A percentile compares a stretch with the other conserved stretches of the same genome.
phyloP scores from a whole-genome alignment of 2,329 filamentous ascomycete species.

The Elsinoe batatas region DNA sequence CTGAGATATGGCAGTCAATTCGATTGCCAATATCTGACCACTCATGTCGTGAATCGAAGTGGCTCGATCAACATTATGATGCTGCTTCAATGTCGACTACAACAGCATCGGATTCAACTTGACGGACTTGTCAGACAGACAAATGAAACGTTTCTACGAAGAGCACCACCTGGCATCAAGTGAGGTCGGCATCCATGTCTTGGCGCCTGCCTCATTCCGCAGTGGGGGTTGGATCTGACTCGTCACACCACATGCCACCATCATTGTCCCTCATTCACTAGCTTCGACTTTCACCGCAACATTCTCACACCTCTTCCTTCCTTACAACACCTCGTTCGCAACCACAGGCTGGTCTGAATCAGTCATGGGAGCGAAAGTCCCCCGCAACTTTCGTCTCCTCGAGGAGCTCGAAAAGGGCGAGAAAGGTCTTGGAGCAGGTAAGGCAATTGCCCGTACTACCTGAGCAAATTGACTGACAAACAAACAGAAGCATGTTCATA shows the following conservation, averaged over 20 bases:
- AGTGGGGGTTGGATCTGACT: slow-evolving; percentile 5
- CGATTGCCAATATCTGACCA: slow-evolving; percentile 76
- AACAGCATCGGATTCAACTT: neutral
- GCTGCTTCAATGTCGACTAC: neutral
- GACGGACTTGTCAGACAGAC: too few relatives aligned
- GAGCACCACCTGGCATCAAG: slow-evolving; percentile 9
- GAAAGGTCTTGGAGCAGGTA: slow-evolving; percentile 88
- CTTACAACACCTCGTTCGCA: too few relatives aligned
- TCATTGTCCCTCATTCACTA: neutral
- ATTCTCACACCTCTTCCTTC: neutral
- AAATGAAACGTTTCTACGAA: neutral
- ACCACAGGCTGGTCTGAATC: neutral
- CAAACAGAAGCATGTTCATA: slow-evolving; percentile 85
- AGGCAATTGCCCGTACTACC: neutral
- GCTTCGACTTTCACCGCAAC: slow-evolving; percentile 8
- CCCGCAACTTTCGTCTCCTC: slow-evolving; percentile 89
- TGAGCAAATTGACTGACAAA: slow-evolving; percentile 11
- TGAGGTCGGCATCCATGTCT: neutral
- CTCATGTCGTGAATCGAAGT: slow-evolving; percentile 51
- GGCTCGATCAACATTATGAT: neutral
- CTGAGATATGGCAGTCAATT: slow-evolving; percentile 83
- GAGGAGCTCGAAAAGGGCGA: slow-evolving; percentile 99
- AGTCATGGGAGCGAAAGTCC: slow-evolving; percentile 62
- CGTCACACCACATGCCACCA: slow-evolving; percentile 6
- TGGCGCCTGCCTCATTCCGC: neutral